Base-by-base conservation (phyloP, 768 basidiomycete genomes). In the Gyrodon lividus region DNA sequence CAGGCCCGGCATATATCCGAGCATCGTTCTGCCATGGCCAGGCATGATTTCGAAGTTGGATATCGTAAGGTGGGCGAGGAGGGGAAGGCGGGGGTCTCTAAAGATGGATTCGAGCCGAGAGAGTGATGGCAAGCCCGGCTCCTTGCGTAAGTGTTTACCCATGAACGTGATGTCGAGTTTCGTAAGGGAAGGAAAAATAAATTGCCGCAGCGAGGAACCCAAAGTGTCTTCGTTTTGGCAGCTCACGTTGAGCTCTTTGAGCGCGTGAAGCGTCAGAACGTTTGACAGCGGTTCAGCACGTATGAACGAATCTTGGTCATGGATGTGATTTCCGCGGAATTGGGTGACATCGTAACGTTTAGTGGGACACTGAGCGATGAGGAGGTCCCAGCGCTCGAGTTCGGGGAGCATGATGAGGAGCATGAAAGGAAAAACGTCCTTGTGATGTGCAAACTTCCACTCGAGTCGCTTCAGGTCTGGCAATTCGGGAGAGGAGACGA, bases 1-100 rank as follows among this genome's bases (percentile, higher is more conserved):
- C 43, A 82, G 75, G 54, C 70, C 67, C 13, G 79, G 80, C 67
- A 78, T 74, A 65, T 82, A 82, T 6, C 76, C 74, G 13, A 83
- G 68, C 65, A 81, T 70, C 34, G 74, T 64, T 45, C 61, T 69
- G 53, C 70, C 71, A 19, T 72, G 62, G 40, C 73, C 74, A 5
- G 62, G 44, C 9, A 68, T 64, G 52, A 83, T 69, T 42, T 68
- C 66, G 61, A 78, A 78, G 44, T 73, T 70, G 35, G 77, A 74
- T 41, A 84, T 58, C 16, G 77, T 76, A 51, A 84, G 74, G 54
- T 78, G 72, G 26, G 78, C 78, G 33, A 84, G 68, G 48, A 69
- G 59, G 3, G 71, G 74, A 24, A 82, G 73, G 44, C 80, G 79
- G 6, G 81, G 80, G 63, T 83, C 80, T 47, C 76, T 76, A 60